phyloP scores from a whole-genome alignment of 140 eudicot genomes.

The Flaveria floridana region DNA sequence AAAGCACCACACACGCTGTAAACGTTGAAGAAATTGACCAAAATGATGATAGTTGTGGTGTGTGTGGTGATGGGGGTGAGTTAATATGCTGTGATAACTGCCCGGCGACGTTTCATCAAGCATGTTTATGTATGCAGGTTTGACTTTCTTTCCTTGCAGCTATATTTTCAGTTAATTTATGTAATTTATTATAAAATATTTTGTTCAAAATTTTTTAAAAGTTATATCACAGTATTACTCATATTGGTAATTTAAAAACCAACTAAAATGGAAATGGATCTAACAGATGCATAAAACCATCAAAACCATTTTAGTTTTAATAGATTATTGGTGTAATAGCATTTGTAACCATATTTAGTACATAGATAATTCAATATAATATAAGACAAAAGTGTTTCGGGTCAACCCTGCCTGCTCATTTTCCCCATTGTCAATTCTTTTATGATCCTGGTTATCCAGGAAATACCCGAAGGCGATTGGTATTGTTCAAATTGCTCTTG shows the following conservation, averaged over 20 bases:
- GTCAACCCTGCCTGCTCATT: not conserved
- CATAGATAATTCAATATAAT: not conserved
- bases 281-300: not conserved
- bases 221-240: not conserved
- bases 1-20: constrained; percentile 40
- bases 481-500: constrained; percentile 88
- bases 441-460: constrained; percentile 45
- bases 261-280: constrained; percentile 16
- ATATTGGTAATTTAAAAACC: not conserved
- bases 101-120: constrained; percentile 88
- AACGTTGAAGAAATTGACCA: constrained; percentile 56
- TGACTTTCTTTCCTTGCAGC: constrained; percentile 26
- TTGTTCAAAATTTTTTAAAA: not conserved
- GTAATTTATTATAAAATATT: not conserved
- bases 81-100: constrained; percentile 90
- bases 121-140: constrained; percentile 79
- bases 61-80: constrained; percentile 96
- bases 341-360: not conserved
- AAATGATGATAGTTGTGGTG: constrained; percentile 93
- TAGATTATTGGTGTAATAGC: not conserved
- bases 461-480: constrained; percentile 92
- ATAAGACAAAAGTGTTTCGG: constrained; percentile 1
- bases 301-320: not conserved
- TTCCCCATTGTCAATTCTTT: not conserved
- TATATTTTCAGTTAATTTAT: constrained; percentile 23